Conservation (phyloP, 495 filamentous ascomycete genomes). For the Penicillium steckii region DNA sequence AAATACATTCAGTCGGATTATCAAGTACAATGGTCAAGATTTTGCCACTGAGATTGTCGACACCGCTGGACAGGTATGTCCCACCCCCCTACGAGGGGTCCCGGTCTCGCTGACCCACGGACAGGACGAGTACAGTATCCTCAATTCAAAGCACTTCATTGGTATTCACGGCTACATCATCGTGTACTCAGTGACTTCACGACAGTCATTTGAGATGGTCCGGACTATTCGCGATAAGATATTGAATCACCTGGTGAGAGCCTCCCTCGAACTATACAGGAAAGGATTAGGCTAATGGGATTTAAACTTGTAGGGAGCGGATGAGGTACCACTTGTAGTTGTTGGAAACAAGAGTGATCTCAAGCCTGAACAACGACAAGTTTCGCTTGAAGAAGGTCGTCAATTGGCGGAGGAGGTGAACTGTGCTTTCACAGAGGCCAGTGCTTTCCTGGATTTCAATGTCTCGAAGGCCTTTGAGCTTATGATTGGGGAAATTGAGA, state of each 20-base stretch:
- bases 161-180: constrained; percentile 99
- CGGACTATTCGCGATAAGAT: constrained; percentile 95
- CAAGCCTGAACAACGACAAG: constrained; percentile 88
- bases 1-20: constrained; percentile 96
- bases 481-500: constrained; percentile 93
- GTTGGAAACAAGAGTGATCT: constrained; percentile 98
- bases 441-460: constrained; percentile 90
- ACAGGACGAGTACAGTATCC: constrained; percentile 95
- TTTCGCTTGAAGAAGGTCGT: constrained; percentile 78
- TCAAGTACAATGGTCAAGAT: constrained; percentile 87
- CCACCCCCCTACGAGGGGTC: not conserved
- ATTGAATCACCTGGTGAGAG: constrained; percentile 82
- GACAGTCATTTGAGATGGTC: constrained; percentile 96
- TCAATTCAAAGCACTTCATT: constrained; percentile 99
- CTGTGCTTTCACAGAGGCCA: constrained; percentile 93
- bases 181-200: constrained; percentile 90
- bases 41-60: constrained; percentile 97
- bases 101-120: constrained; percentile 7
- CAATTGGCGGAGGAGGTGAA: constrained; percentile 79
- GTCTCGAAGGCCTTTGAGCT: constrained; percentile 91
- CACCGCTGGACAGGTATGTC: constrained; percentile 88
- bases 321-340: constrained; percentile 87
- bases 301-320: constrained; percentile 68
- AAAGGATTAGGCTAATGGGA: too few relatives aligned
- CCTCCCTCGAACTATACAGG: constrained; percentile 8